Percentiles rank a stretch among this genome's conserved stretches.
Evolutionary conservation across 257 asterid genomes (phyloP).

Genomic region (Vinca minor): DNA sequence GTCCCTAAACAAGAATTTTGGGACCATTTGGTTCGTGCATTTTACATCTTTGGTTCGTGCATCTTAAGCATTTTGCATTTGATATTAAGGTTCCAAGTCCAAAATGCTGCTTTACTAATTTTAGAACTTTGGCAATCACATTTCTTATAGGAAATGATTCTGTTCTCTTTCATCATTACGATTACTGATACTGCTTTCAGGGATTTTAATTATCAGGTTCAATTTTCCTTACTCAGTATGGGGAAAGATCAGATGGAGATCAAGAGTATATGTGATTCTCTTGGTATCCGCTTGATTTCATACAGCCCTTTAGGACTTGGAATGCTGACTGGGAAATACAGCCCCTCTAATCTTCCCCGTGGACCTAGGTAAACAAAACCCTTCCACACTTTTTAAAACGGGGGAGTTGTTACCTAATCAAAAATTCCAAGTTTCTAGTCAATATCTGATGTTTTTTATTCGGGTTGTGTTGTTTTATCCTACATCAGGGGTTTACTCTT

Average conservation of each 20-base stretch:
- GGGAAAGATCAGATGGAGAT: conserved; percentile 80
- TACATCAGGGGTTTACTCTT: conserved; percentile 62
- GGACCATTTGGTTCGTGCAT: no score
- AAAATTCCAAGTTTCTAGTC: no score
- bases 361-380: conserved; percentile 63
- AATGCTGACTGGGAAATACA: conserved; percentile 90
- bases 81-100: no score
- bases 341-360: conserved; percentile 59
- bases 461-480: conserved; percentile 9
- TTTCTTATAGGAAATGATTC: not conserved
- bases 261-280: conserved; percentile 57
- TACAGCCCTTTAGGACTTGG: conserved; percentile 96
- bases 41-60: no score
- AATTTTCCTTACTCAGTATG: conserved; percentile 80
- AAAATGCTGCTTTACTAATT: no score
- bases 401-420: not conserved
- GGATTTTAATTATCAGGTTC: conserved; percentile 45
- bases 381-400: conserved; percentile 4
- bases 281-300: conserved; percentile 68
- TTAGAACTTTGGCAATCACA: not conserved
- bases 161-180: not conserved
- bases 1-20: no score
- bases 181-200: conserved; percentile 9
- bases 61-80: no score
- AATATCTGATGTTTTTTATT: not conserved